Evolutionary conservation across 768 basidiomycete species (phyloP), one percentile per base, ranked within the genome.

Genomic region (Lactarius tabidus): DNA sequence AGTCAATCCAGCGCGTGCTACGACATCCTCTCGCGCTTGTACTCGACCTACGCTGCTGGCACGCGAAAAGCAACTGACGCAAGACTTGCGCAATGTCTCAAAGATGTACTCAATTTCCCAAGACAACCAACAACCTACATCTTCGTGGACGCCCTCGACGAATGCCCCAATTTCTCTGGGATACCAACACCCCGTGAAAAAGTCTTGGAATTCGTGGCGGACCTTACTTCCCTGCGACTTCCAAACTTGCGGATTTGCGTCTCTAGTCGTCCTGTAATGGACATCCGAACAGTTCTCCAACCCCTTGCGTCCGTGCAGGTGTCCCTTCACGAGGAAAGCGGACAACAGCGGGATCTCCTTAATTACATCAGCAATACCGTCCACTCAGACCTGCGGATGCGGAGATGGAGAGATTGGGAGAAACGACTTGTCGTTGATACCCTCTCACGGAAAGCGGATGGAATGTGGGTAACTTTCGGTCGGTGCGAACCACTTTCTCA

Each of bases 81-180:
- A 12, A 20, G 14, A 8, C 51, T 60, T 10, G 14, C 29, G 2
- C n/a, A 31, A 35, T 36, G 38, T 48, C 23, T 62, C 14, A 65
- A 18, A 18, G 56, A 65, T 7, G 38, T 65, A 35, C 64, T 65
- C 10, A 15, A 54, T n/a, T 17, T 35, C 17, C 45, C 60, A 12
- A 38, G 23, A 23, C 62, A 57, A 20, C 26, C 54, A 14, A 1
- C 20, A 20, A 28, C 51, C 26, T 64, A 64, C 28, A 14, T 66
- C 0, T n/a, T 66, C 1, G 20, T 63, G 2, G 65, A 66, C n/a
- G 65, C 60, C 15, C 36, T 63, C 2, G 65, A 66, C 9, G 65
- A 66, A 33, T 66, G 65, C 17, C 62, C 60, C 1, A 39, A 66
- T 15, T n/a, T 15, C 8, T 28, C 65, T 2, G 65, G 60, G 45